Percentiles rank a stretch among this genome's conserved stretches.
Conservation (phyloP, 2,329 filamentous ascomycete genomes). For the Hypoxylon sp. region DNA sequence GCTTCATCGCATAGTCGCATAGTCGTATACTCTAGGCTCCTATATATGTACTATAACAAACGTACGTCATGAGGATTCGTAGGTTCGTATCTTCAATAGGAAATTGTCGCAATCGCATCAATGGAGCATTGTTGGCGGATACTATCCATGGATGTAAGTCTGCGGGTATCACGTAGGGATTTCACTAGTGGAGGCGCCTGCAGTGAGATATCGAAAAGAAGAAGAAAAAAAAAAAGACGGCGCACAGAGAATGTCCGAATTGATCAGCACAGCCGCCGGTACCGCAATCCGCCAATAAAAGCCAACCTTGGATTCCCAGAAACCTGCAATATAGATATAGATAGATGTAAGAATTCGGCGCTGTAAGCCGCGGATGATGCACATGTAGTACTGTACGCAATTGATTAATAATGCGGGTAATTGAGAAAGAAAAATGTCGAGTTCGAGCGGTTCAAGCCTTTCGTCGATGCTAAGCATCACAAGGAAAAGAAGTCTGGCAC, state of each 20-base stretch:
- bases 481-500: conserved; percentile 16
- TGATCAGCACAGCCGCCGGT: conserved; percentile 30
- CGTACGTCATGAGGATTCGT: conserved; percentile 17
- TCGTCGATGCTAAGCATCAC: conserved; percentile 24
- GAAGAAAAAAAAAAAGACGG: conserved; percentile 18
- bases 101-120: conserved; percentile 9
- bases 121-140: conserved; percentile 6
- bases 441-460: conserved; percentile 17
- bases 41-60: background rate
- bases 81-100: conserved; percentile 1
- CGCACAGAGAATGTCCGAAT: conserved; percentile 20
- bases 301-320: background rate
- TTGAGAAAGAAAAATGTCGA: conserved; percentile 9
- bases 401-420: conserved; percentile 33
- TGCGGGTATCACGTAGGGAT: conserved; percentile 15
- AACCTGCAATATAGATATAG: background rate
- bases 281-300: conserved; percentile 25
- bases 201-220: conserved; percentile 25
- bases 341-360: background rate
- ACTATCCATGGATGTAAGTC: conserved; percentile 4
- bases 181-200: conserved; percentile 15
- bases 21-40: conserved; percentile 10
- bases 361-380: conserved; percentile 13
- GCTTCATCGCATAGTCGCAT: conserved; percentile 3
- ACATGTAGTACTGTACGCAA: conserved; percentile 5